These are phyloP conservation scores for Metahyphopichia silvanorum DNA, from an alignment of 805 yeast species.

Conservation along the genomic window DNA sequence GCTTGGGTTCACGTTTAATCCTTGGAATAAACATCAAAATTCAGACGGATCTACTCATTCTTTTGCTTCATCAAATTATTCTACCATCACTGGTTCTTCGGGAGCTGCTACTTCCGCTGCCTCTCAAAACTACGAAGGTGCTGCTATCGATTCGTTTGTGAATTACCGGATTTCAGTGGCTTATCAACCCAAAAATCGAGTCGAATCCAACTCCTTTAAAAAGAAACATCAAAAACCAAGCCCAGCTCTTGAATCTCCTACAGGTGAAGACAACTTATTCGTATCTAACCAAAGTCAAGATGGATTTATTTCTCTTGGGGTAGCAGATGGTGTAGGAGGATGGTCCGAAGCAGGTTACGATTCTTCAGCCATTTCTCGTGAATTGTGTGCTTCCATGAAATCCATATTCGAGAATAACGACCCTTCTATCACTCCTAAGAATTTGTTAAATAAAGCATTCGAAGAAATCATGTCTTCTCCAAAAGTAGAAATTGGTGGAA, in stretches of 20 bases:
- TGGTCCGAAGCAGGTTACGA: slow-evolving; percentile 93
- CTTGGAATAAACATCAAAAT: too few relatives aligned
- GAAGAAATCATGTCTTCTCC: slow-evolving; percentile 48
- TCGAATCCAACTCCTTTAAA: slow-evolving; percentile 45
- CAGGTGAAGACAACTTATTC: slow-evolving; percentile 78
- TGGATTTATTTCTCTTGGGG: slow-evolving; percentile 61
- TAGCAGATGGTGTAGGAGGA: slow-evolving; percentile 97
- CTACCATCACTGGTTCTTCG: slow-evolving; percentile 16
- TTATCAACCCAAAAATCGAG: slow-evolving; percentile 69
- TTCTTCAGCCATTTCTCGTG: slow-evolving; percentile 82
- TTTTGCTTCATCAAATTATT: slow-evolving; percentile 16
- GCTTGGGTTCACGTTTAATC: too few relatives aligned
- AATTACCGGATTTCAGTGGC: slow-evolving; percentile 63
- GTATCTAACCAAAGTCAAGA: slow-evolving; percentile 37
- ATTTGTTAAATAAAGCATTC: slow-evolving; percentile 57
- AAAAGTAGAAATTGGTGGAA: slow-evolving; percentile 82
- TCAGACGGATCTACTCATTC: neutral
- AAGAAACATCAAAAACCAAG: slow-evolving; percentile 19
- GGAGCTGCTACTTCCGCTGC: slow-evolving; percentile 11
- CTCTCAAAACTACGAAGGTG: slow-evolving; percentile 10
- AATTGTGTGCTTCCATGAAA: slow-evolving; percentile 60
- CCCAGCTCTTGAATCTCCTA: slow-evolving; percentile 47
- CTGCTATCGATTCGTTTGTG: slow-evolving; percentile 16
- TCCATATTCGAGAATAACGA: slow-evolving; percentile 23
- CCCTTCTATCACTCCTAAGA: slow-evolving; percentile 34